Conservation (phyloP, 1,284 basidiomycete genomes). For the Polyporus tsugae region DNA sequence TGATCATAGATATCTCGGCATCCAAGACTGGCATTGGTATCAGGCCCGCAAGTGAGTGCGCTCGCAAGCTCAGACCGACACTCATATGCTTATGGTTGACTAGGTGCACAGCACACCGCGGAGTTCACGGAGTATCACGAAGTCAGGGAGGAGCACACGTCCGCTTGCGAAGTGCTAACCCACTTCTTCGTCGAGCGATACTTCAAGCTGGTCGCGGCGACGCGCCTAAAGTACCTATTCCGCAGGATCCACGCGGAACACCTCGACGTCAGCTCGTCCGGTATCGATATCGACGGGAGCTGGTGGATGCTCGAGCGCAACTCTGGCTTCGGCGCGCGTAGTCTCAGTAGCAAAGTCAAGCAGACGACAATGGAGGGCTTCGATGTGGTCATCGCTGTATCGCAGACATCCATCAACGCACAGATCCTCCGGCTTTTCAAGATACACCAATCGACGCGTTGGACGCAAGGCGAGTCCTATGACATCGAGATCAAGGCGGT, state of each 20-base stretch:
- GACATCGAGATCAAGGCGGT: constrained; percentile 39
- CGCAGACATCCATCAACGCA: constrained; percentile 42
- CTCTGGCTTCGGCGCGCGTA: constrained; percentile 16
- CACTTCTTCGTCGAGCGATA: constrained; percentile 41
- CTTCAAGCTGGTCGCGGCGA: constrained; percentile 39
- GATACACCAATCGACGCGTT: background rate
- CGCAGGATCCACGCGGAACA: constrained; percentile 20
- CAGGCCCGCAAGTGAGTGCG: constrained; percentile 4
- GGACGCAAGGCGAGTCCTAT: background rate
- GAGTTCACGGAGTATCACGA: constrained; percentile 37
- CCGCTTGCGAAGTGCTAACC: constrained; percentile 31
- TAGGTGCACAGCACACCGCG: constrained; percentile 39
- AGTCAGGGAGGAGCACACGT: constrained; percentile 29
- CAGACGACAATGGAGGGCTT: constrained; percentile 39
- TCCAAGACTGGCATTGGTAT: constrained; percentile 24
- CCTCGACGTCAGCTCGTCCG: background rate
- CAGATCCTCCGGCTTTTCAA: constrained; percentile 33
- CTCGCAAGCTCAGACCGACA: too few species aligned
- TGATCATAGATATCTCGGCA: constrained; percentile 35
- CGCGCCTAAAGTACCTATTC: constrained; percentile 38
- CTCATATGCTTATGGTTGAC: constrained; percentile 29
- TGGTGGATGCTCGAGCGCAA: constrained; percentile 25
- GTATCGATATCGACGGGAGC: constrained; percentile 17
- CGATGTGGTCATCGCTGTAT: constrained; percentile 44
- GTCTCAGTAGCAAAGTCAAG: constrained; percentile 34